Percentiles rank a stretch among this genome's conserved stretches.
Evolutionary conservation across 352 stramenopile genomes (phyloP).

Genomic region (Phytophthora rubi): DNA sequence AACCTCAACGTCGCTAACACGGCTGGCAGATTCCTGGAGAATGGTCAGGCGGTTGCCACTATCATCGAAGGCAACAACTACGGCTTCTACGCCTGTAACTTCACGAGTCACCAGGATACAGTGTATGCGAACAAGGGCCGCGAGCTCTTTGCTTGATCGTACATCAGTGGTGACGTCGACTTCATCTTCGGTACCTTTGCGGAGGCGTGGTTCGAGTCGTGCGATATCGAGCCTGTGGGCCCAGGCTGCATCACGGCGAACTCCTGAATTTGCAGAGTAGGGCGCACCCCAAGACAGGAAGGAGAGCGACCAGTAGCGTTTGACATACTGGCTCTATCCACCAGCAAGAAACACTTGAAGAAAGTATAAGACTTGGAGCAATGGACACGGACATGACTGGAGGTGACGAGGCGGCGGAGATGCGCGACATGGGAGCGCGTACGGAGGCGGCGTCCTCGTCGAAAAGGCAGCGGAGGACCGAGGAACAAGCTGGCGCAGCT

Average conservation of each 20-base stretch:
- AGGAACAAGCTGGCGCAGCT: no score
- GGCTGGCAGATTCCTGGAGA: background rate
- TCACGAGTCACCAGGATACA: background rate
- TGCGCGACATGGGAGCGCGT: no score
- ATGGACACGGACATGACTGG: no score
- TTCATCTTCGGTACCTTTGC: background rate
- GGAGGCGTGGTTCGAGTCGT: background rate
- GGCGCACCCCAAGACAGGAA: conserved; percentile 4
- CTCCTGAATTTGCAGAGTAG: conserved; percentile 8
- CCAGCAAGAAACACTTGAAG: background rate
- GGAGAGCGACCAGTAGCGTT: conserved; percentile 6
- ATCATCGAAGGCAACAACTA: background rate
- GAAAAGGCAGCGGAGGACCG: no score
- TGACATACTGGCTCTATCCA: conserved; percentile 3
- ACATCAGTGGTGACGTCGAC: background rate
- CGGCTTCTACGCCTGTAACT: background rate
- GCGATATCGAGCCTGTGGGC: background rate
- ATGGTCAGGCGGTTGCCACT: background rate
- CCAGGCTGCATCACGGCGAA: no score
- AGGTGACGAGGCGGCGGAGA: no score
- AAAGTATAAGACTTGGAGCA: background rate
- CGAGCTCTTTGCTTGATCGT: background rate
- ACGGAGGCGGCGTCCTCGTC: no score
- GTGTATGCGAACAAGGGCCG: background rate
- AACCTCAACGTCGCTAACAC: background rate